Percentiles rank a stretch among this genome's conserved stretches.
Evolutionary conservation across 106 monocot species (phyloP).

Genomic region (Triglochin maritima): DNA sequence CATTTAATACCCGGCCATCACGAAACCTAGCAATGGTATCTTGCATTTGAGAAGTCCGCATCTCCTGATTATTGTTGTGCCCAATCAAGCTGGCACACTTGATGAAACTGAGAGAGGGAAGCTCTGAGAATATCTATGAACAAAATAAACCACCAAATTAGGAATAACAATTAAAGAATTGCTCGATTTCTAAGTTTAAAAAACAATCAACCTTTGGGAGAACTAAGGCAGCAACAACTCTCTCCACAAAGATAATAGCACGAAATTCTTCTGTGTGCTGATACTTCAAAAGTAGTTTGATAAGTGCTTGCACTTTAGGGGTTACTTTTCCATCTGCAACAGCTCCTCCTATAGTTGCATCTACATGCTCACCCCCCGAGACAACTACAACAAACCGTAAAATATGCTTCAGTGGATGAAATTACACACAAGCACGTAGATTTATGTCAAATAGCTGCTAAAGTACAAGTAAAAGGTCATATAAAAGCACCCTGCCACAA

Average conservation of each 20-base stretch:
- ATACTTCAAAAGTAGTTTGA: constrained; percentile 92
- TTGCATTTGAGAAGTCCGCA: constrained; percentile 89
- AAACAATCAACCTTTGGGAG: constrained; percentile 69
- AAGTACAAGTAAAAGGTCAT: no score
- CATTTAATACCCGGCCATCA: constrained; percentile 78
- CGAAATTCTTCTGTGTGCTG: constrained; percentile 91
- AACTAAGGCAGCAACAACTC: constrained; percentile 94
- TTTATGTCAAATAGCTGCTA: no score
- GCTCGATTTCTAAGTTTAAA: not conserved
- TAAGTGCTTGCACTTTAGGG: constrained; percentile 93
- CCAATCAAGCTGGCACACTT: constrained; percentile 97
- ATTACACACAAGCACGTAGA: not conserved
- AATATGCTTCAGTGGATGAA: not conserved
- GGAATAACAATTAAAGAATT: not conserved
- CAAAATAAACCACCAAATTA: not conserved
- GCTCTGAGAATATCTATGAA: constrained; percentile 72
- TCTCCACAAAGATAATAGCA: constrained; percentile 96
- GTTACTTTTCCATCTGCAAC: constrained; percentile 99
- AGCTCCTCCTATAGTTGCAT: constrained; percentile 87
- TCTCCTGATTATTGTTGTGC: constrained; percentile 99
- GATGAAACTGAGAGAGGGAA: constrained; percentile 86
- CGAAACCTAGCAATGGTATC: constrained; percentile 97
- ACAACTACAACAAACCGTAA: constrained; percentile 36
- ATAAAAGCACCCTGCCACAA: no score
- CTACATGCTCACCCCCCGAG: constrained; percentile 93